A percentile compares a stretch with the other conserved stretches of the same genome.
These are phyloP conservation scores for Paramecium biaurelia DNA, from an alignment of 73 alveolate genomes.

Conservation along the genomic window DNA sequence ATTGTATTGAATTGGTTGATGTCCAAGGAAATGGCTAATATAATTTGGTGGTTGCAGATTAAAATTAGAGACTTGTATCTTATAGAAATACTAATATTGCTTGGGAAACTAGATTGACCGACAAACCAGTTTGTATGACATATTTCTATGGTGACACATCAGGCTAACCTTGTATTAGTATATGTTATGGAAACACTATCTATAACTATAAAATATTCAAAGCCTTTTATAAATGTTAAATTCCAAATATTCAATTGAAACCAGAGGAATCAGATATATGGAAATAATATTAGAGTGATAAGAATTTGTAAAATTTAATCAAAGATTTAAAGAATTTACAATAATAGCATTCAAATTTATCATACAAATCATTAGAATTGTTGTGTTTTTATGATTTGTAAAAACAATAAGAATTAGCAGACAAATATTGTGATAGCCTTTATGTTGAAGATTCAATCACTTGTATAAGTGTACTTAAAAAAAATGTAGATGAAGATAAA, in stretches of 20 bases:
- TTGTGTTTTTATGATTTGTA: background rate
- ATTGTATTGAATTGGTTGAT: background rate
- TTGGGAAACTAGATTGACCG: constrained; percentile 39
- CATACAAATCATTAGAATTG: background rate
- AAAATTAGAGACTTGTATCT: background rate
- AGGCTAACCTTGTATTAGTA: constrained; percentile 1
- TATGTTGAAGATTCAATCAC: constrained; percentile 21
- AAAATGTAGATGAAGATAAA: background rate
- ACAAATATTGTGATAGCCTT: background rate
- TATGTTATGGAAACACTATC: background rate
- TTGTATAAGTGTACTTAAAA: background rate
- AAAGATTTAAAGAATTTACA: background rate
- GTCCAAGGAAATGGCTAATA: background rate
- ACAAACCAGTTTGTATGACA: background rate
- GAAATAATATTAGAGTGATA: background rate
- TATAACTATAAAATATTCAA: background rate
- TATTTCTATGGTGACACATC: background rate
- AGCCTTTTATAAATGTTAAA: background rate
- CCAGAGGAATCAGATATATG: background rate
- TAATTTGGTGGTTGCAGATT: constrained; percentile 11
- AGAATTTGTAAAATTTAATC: background rate
- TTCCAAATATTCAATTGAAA: background rate
- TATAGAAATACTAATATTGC: background rate
- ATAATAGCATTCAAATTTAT: background rate
- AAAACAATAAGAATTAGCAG: background rate